These are phyloP conservation scores for Coniochaeta pulveracea DNA, from an alignment of 2,329 filamentous ascomycete genomes.

Conservation along the genomic window DNA sequence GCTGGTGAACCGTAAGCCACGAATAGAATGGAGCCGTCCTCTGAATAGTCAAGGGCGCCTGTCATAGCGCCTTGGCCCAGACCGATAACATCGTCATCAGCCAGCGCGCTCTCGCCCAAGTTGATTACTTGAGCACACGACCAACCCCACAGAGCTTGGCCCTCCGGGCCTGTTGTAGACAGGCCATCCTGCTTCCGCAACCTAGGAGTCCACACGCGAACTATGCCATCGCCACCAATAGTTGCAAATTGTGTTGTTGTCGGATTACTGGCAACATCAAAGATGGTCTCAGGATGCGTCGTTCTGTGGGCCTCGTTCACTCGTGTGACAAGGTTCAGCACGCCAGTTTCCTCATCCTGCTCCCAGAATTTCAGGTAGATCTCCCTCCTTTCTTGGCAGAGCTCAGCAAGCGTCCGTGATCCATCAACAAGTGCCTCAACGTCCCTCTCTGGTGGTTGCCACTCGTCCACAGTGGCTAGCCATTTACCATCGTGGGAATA, in stretches of 20 bases:
- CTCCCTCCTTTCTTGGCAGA: constrained; percentile 48
- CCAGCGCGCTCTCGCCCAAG: constrained; percentile 29
- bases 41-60: constrained; percentile 65
- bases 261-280: constrained; percentile 65
- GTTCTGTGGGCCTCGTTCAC: constrained; percentile 73
- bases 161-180: constrained; percentile 44
- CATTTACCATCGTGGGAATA: constrained; percentile 75
- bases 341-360: constrained; percentile 41
- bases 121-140: constrained; percentile 49
- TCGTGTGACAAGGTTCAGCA: constrained; percentile 69
- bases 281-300: constrained; percentile 43
- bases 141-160: constrained; percentile 61
- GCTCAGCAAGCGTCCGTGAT: constrained; percentile 24
- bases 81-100: constrained; percentile 20
- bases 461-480: constrained; percentile 87
- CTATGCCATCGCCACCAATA: constrained; percentile 66
- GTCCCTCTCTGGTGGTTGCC: constrained; percentile 65
- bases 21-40: constrained; percentile 76
- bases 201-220: constrained; percentile 75
- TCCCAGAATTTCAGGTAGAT: constrained; percentile 88
- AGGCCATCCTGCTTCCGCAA: constrained; percentile 58
- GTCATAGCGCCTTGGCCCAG: constrained; percentile 25
- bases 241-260: constrained; percentile 66
- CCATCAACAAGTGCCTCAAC: constrained; percentile 41
- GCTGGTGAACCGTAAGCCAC: constrained; percentile 45